A percentile compares a stretch with the other conserved stretches of the same genome.
Evolutionary conservation across 805 yeast species (phyloP).

Genomic region (Candida taoyuanica): DNA sequence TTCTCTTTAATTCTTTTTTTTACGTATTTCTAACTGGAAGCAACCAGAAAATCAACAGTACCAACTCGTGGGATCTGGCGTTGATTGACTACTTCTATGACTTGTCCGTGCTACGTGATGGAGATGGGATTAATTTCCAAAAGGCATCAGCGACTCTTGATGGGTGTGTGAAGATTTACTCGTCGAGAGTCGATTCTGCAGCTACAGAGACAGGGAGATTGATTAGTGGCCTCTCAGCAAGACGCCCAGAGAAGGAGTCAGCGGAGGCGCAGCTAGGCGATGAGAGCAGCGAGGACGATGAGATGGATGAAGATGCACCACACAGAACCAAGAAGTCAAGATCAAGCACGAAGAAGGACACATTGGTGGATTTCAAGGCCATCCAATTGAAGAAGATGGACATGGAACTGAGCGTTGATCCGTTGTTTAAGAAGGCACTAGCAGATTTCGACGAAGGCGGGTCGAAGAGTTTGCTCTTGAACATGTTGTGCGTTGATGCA

Average conservation of each 20-base stretch:
- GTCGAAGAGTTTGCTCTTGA: slow-evolving; percentile 61
- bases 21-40: slow-evolving; percentile 1
- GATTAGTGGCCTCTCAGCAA: slow-evolving; percentile 65
- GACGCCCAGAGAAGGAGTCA: slow-evolving; percentile 26
- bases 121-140: slow-evolving; percentile 81
- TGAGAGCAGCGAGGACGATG: slow-evolving; percentile 19
- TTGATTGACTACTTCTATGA: slow-evolving; percentile 90
- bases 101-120: slow-evolving; percentile 65
- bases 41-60: slow-evolving; percentile 59
- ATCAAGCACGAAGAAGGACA: slow-evolving; percentile 32
- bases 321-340: slow-evolving; percentile 17
- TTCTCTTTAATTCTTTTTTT: neutral
- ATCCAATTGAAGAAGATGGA: slow-evolving; percentile 54
- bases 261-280: slow-evolving; percentile 23
- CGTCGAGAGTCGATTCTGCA: slow-evolving; percentile 87
- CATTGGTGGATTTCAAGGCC: slow-evolving; percentile 46
- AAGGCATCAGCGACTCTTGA: slow-evolving; percentile 88
- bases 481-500: slow-evolving; percentile 51
- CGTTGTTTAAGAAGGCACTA: slow-evolving; percentile 67
- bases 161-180: slow-evolving; percentile 90
- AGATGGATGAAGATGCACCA: slow-evolving; percentile 24
- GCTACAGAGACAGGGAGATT: slow-evolving; percentile 86
- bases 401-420: slow-evolving; percentile 64
- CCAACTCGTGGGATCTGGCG: slow-evolving; percentile 88
- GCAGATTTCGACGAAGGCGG: slow-evolving; percentile 85